A percentile compares a stretch with the other conserved stretches of the same genome.
Conservation (phyloP, 805 yeast genomes). For the Cyberlindnera meyerae region DNA sequence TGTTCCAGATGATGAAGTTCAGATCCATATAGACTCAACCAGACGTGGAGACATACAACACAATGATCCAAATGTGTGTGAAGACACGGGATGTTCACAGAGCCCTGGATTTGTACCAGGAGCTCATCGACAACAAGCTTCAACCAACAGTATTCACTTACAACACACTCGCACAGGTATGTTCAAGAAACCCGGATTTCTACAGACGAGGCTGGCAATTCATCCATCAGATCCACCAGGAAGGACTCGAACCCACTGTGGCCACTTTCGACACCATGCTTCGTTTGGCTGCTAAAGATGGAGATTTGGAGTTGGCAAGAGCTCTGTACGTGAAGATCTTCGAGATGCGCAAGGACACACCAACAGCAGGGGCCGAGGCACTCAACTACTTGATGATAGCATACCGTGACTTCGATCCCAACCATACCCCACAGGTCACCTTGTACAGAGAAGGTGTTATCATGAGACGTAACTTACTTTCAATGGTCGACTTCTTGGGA, state of each 20-base stretch:
- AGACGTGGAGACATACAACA: constrained; percentile 59
- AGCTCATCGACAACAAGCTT: constrained; percentile 43
- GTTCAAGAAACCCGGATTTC: constrained; percentile 47
- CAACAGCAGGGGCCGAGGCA: constrained; percentile 13
- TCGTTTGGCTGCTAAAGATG: constrained; percentile 71
- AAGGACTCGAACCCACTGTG: constrained; percentile 35
- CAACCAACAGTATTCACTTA: constrained; percentile 41
- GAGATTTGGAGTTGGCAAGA: constrained; percentile 68
- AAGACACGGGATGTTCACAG: constrained; percentile 61
- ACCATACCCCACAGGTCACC: constrained; percentile 32
- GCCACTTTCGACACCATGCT: constrained; percentile 63
- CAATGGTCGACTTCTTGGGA: constrained; percentile 35
- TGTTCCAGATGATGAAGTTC: constrained; percentile 85
- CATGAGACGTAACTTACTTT: constrained; percentile 43
- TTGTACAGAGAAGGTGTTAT: constrained; percentile 41
- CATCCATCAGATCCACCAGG: constrained; percentile 56
- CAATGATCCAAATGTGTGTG: constrained; percentile 63
- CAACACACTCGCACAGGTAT: constrained; percentile 62
- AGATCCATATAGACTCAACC: constrained; percentile 64
- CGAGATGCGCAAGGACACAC: constrained; percentile 26
- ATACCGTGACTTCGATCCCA: constrained; percentile 37
- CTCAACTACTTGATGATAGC: constrained; percentile 40
- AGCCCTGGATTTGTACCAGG: constrained; percentile 72
- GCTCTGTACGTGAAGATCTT: constrained; percentile 52
- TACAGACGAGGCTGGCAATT: constrained; percentile 70